A percentile compares a stretch with the other conserved stretches of the same genome.
These are phyloP conservation scores for Serendipita sp. DNA, from an alignment of 768 basidiomycete species.

Conservation along the genomic window DNA sequence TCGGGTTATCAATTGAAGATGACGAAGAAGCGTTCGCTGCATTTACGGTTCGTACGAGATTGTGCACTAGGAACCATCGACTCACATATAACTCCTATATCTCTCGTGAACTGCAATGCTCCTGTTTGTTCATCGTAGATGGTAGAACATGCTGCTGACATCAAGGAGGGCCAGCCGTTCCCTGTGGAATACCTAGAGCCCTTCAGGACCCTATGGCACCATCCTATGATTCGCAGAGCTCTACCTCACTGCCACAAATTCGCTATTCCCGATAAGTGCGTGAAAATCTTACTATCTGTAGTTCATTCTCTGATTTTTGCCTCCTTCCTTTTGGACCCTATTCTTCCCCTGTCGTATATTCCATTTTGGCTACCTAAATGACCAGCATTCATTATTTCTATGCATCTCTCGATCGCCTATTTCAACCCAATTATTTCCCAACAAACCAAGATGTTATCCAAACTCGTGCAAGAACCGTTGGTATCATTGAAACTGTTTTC, in stretches of 20 bases:
- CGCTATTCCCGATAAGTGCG: slow-evolving; percentile 75
- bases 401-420: slow-evolving; percentile 61
- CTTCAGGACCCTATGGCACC: slow-evolving; percentile 58
- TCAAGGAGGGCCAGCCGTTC: slow-evolving; percentile 70
- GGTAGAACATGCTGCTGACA: slow-evolving; percentile 50
- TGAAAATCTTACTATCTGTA: too few species aligned
- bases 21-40: slow-evolving; percentile 21
- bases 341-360: too few species aligned
- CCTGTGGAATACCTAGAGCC: slow-evolving; percentile 51
- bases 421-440: slow-evolving; percentile 53
- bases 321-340: too few species aligned
- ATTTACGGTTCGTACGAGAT: background rate
- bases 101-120: background rate
- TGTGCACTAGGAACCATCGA: too few species aligned
- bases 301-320: too few species aligned
- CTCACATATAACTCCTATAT: background rate
- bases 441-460: slow-evolving; percentile 78
- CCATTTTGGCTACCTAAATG: background rate
- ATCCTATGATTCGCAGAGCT: slow-evolving; percentile 57
- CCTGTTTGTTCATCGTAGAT: slow-evolving; percentile 21
- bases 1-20: slow-evolving; percentile 57
- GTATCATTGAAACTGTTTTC: slow-evolving; percentile 82
- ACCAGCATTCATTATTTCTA: slow-evolving; percentile 61
- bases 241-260: slow-evolving; percentile 80
- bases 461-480: slow-evolving; percentile 73